phyloP scores from a whole-genome alignment of 345 rosid genomes.

The Rhodomyrtus tomentosa region DNA sequence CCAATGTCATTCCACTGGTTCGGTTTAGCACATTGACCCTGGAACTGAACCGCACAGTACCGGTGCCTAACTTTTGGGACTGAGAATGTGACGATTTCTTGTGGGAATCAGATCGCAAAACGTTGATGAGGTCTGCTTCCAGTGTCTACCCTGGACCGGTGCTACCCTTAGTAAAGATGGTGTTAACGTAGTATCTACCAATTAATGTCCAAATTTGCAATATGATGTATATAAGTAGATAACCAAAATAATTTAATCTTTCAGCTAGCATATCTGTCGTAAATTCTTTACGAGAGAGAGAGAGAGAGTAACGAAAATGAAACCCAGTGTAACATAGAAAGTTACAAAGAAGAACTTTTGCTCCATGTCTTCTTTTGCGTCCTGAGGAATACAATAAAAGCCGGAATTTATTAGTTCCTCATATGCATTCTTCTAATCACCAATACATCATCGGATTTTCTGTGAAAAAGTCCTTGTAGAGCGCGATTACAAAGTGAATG shows the following conservation, averaged over 20 bases:
- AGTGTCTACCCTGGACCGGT: not conserved
- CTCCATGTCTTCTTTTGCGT: not conserved
- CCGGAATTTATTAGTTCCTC: not conserved
- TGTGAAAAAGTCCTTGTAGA: not conserved
- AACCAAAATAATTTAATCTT: not conserved
- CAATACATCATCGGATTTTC: not conserved
- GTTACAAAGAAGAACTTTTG: not conserved
- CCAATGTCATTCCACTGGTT: not conserved
- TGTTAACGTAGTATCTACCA: not conserved
- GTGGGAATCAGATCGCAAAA: not conserved
- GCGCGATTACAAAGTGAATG: not conserved
- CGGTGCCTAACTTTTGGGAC: not conserved
- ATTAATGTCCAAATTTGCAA: not conserved
- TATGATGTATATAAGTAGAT: not conserved
- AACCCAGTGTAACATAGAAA: not conserved
- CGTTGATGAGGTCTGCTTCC: not conserved
- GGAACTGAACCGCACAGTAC: not conserved
- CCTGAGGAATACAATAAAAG: not conserved
- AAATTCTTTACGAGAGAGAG: not conserved
- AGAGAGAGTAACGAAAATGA: too few species aligned
- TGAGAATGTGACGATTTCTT: not conserved
- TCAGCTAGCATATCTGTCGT: not conserved
- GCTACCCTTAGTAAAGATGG: not conserved
- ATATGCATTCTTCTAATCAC: not conserved
- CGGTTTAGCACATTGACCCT: not conserved